Conservation (phyloP, 306 rosid species). For the Clitoria ternatea region DNA sequence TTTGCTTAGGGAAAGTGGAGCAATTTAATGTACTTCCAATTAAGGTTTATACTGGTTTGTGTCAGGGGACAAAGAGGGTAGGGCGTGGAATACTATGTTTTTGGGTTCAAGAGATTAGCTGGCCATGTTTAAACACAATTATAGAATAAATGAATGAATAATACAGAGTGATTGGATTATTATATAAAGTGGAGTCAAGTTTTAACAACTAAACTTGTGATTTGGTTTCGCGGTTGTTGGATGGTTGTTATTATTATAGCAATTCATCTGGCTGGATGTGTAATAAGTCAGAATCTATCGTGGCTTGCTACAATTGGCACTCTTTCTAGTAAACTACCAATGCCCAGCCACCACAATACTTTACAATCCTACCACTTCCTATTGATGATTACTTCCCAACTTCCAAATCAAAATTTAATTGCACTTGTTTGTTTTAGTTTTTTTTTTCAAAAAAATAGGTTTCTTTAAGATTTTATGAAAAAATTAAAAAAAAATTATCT, state of each 20-base stretch:
- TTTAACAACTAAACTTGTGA: slow-evolving; percentile 36
- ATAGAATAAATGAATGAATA: slow-evolving; percentile 29
- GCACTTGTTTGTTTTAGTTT: no score
- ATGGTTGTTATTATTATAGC: slow-evolving; percentile 51
- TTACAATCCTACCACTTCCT: background rate
- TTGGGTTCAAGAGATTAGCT: slow-evolving; percentile 42
- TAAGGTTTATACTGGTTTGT: background rate
- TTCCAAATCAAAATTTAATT: background rate
- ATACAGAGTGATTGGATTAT: slow-evolving; percentile 1
- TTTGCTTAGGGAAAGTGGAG: slow-evolving; percentile 24
- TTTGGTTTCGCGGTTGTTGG: slow-evolving; percentile 62
- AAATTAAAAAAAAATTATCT: no score
- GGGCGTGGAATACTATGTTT: slow-evolving; percentile 20
- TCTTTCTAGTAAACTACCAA: slow-evolving; percentile 10
- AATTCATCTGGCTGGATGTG: slow-evolving; percentile 40
- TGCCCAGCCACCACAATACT: background rate
- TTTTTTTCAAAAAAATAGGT: no score
- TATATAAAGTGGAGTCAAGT: slow-evolving; percentile 40
- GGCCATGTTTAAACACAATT: slow-evolving; percentile 45
- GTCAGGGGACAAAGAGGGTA: background rate
- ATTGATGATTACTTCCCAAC: slow-evolving; percentile 16
- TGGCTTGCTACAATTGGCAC: slow-evolving; percentile 18
- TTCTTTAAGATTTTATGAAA: no score
- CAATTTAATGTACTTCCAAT: background rate
- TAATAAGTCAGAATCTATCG: slow-evolving; percentile 14